Evolutionary conservation across 2,329 filamentous ascomycete genomes (phyloP), one percentile per base, ranked within the genome.

Genomic region (Macroventuria anomochaeta): DNA sequence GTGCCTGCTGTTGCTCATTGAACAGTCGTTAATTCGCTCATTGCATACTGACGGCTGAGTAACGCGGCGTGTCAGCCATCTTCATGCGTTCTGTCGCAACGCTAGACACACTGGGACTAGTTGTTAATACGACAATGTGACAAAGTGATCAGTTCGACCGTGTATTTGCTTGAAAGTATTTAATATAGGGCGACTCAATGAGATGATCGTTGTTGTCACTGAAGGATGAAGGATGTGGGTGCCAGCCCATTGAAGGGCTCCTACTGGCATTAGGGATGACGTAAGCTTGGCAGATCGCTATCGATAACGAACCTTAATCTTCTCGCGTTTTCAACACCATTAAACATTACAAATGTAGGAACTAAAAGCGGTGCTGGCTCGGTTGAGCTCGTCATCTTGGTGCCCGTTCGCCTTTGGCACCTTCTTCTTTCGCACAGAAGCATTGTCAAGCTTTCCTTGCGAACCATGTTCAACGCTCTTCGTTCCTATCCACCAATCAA

Each of bases 51-150:
- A 39, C 26, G 18, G 28, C 12, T 11, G 20, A 10, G 3, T 11
- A n/a, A 31, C 20, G n/a, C 29, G 18, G 18, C 28, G 23, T 17
- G 28, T n/a, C 26, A 29, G 21, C 28, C 29, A n/a, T 6, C 21
- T 20, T 29, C 15, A 34, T 11, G 39, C 23, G 23, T 25, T 40
- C 17, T 21, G 13, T 50, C 48, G 48, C 48, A 34, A 51, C 15
- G 40, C 48, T 51, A 51, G 20, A 39, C 48, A 21, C 29, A 28
- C 26, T 51, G 20, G 39, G 33, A 18, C 21, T 51, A 51, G 48
- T 17, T 18, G 20, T 25, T 10, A 10, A 18, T 10, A 10, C n/a
- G n/a, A 21, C n/a, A 11, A 20, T 7, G 20, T 20, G 23, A 29
- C 5, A 15, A 11, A 11, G 17, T n/a, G 7, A 4, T 15, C 42